Percentiles rank a stretch among this genome's conserved stretches.
phyloP scores from a whole-genome alignment of 345 rosid genomes.

The Linum tenue region DNA sequence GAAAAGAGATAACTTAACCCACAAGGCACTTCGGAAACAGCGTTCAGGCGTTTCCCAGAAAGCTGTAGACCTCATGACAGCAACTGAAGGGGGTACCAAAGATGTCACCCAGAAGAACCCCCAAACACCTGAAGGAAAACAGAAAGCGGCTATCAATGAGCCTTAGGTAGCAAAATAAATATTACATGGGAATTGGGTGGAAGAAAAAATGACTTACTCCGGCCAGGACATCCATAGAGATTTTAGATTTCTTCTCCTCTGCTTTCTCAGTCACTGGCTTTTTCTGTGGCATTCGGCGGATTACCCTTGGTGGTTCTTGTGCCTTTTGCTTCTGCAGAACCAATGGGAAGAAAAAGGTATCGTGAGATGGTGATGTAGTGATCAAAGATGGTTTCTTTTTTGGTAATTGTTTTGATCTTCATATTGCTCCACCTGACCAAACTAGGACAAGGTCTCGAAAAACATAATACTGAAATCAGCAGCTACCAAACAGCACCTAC shows the following conservation, averaged over 20 bases:
- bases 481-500: too few species aligned
- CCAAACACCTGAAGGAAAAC: not conserved
- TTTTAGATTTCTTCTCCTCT: constrained; percentile 40
- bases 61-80: too few species aligned
- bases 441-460: too few species aligned
- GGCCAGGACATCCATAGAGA: constrained; percentile 60
- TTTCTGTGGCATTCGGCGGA: constrained; percentile 64
- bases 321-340: constrained; percentile 62
- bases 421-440: too few species aligned
- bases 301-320: constrained; percentile 28
- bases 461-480: too few species aligned
- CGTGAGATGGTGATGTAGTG: not conserved
- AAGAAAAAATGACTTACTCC: constrained; percentile 41
- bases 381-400: too few species aligned
- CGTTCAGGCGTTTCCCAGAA: too few species aligned
- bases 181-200: too few species aligned
- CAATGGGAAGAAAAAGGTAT: not conserved
- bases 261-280: constrained; percentile 42
- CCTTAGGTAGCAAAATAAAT: too few species aligned
- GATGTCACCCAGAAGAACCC: not conserved
- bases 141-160: too few species aligned
- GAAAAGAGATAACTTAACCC: not conserved
- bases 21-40: not conserved
- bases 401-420: too few species aligned
- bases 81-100: too few species aligned